Percentiles rank a stretch among this genome's conserved stretches.
phyloP scores from a whole-genome alignment of 2,329 filamentous ascomycete genomes.

The Penicillium sp. region DNA sequence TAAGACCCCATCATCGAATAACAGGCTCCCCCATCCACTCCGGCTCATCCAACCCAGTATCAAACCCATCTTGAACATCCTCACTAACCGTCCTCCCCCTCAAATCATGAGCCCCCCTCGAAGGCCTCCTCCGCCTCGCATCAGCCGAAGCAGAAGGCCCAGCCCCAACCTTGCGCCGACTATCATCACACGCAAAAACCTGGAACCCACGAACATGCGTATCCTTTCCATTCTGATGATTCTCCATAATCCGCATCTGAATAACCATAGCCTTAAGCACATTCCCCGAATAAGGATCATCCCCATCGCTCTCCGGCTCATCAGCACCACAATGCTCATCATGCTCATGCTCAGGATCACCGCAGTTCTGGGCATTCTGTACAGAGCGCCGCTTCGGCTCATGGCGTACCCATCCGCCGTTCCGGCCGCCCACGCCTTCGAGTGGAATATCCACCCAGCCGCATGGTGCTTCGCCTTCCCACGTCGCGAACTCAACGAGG shows the following conservation, averaged over 20 bases:
- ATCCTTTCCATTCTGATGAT: slow-evolving; percentile 98
- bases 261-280: slow-evolving; percentile 86
- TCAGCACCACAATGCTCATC: slow-evolving; percentile 25
- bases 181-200: slow-evolving; percentile 64
- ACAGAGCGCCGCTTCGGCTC: slow-evolving; percentile 15
- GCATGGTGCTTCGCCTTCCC: slow-evolving; percentile 74
- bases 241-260: slow-evolving; percentile 88
- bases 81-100: slow-evolving; percentile 23
- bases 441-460: slow-evolving; percentile 90
- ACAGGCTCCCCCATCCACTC: slow-evolving; percentile 54
- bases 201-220: slow-evolving; percentile 95
- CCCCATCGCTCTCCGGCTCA: slow-evolving; percentile 23
- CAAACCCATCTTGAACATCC: slow-evolving; percentile 29
- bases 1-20: slow-evolving; percentile 36
- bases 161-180: slow-evolving; percentile 30
- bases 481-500: slow-evolving; percentile 80
- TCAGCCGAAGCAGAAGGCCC: slow-evolving; percentile 38
- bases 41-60: slow-evolving; percentile 41
- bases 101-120: slow-evolving; percentile 27
- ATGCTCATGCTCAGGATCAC: slow-evolving; percentile 10
- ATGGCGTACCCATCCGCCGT: slow-evolving; percentile 30
- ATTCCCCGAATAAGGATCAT: slow-evolving; percentile 59
- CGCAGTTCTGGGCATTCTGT: slow-evolving; percentile 15
- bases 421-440: slow-evolving; percentile 58
- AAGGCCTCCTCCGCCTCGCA: slow-evolving; percentile 30